A percentile compares a stretch with the other conserved stretches of the same genome.
Evolutionary conservation across 495 filamentous ascomycete genomes (phyloP).

Genomic region (Lepidopterella palustris): DNA sequence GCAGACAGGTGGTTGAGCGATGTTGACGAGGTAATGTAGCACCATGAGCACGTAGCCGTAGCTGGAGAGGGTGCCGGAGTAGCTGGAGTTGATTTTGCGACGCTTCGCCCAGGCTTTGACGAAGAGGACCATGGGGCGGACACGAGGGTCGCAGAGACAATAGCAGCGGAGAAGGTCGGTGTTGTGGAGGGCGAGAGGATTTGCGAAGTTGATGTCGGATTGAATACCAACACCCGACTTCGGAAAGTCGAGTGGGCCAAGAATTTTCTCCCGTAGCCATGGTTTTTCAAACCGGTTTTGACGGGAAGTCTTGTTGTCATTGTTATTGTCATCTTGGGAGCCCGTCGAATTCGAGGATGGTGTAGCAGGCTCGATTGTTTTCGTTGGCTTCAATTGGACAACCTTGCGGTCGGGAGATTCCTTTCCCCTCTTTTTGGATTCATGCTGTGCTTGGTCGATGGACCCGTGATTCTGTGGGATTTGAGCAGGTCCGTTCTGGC

Average conservation of each 20-base stretch:
- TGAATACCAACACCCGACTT: conserved; percentile 63
- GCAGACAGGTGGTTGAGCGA: conserved; percentile 68
- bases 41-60: conserved; percentile 91
- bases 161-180: conserved; percentile 73
- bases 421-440: neutral
- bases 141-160: conserved; percentile 62
- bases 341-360: neutral
- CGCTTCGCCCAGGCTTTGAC: conserved; percentile 78
- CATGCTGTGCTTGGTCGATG: neutral
- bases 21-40: conserved; percentile 80
- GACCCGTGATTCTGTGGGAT: neutral
- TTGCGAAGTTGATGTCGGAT: conserved; percentile 82
- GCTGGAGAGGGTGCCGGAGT: conserved; percentile 71
- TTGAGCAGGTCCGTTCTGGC: neutral
- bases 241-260: conserved; percentile 62
- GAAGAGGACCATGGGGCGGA: conserved; percentile 69
- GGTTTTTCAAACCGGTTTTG: conserved; percentile 18
- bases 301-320: conserved; percentile 1
- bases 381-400: neutral
- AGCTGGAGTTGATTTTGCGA: conserved; percentile 74
- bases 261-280: conserved; percentile 46
- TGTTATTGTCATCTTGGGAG: neutral
- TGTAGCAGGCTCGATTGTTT: neutral
- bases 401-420: neutral
- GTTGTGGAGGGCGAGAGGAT: conserved; percentile 70